Conservation (phyloP, 148 eudicot genomes). For the Chenopodium berlandieri region DNA sequence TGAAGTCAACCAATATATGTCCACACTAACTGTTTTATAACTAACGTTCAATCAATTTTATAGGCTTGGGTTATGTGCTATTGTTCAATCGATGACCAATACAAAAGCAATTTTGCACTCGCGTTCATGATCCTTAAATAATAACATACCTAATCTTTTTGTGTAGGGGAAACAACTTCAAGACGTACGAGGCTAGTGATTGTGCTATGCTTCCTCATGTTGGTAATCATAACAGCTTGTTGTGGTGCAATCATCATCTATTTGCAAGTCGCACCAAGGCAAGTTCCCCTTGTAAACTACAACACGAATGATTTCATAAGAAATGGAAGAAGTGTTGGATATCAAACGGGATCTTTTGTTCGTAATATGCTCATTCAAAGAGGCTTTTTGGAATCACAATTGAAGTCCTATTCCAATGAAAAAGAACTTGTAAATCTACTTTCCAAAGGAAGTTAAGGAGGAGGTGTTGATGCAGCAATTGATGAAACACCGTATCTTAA, state of each 20-base stretch:
- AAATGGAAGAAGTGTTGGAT: slow-evolving; percentile 22
- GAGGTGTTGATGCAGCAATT: slow-evolving; percentile 23
- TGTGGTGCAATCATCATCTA: slow-evolving; percentile 13
- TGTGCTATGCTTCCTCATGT: slow-evolving; percentile 16
- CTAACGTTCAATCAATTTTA: too few species aligned
- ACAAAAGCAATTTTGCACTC: too few species aligned
- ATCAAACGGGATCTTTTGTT: slow-evolving; percentile 13
- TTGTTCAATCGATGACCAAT: too few species aligned
- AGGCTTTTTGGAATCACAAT: slow-evolving; percentile 12
- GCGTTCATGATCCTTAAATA: too few species aligned
- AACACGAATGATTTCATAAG: slow-evolving; percentile 7
- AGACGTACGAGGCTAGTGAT: slow-evolving; percentile 24
- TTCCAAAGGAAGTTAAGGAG: slow-evolving; percentile 15
- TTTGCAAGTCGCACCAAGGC: background rate
- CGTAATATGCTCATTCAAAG: background rate
- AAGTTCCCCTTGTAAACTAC: background rate
- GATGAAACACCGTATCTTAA: slow-evolving; percentile 23
- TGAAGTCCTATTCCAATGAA: background rate
- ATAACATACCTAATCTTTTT: background rate
- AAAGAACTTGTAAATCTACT: slow-evolving; percentile 16
- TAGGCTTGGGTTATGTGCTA: too few species aligned
- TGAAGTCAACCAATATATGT: too few species aligned
- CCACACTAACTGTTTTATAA: too few species aligned
- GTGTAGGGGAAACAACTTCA: slow-evolving; percentile 19
- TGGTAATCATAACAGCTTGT: slow-evolving; percentile 12